Base-by-base conservation (phyloP, 257 asterid species). In the Fraxinus excelsior region DNA sequence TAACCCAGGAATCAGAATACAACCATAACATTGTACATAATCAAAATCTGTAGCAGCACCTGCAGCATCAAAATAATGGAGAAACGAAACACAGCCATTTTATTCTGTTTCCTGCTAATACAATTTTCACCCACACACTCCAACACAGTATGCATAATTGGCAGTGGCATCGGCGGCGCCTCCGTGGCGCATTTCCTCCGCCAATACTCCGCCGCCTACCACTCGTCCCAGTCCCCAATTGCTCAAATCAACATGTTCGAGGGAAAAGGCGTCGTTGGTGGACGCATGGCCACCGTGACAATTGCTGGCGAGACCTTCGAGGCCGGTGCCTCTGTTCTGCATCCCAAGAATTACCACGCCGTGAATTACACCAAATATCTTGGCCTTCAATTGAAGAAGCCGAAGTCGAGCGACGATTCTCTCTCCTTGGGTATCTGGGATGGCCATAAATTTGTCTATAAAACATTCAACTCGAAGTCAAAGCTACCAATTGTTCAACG, bases 141-240 rank as follows among this genome's bases (percentile, higher is more conserved):
- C 3, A 86, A 80, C 79, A 69, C 89, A 5, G 95, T 91, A 79
- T 96, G 99, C 90, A 91, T 96, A 79, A 81, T 96, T 83, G 99
- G 99, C 84, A 74, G 91, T 88, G 99, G 99, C 74, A 91, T 96
- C 90, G 94, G 97, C 82, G 99, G 99, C 77, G 86, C 99, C 78
- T 93, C 99, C 69, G 97, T 90, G 49, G 98, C 99, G 28, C 96
- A 93, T 84, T 91, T 93, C 87, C 92, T 96, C 83, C 98, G 99
- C 80, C 85, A 35, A 60, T 93, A 95, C 87, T 78, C 97, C 75
- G 78, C 79, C 69, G 64, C 85, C 29, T 23, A 70, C 21, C 31
- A 70, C 16, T 5, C 68, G 4, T 25, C 68, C 18, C 68, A 25
- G 21, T 71, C 74, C 78, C 53, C 19, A 29, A 73, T 87, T 81